Evolutionary conservation across 2,329 filamentous ascomycete species (phyloP).

Genomic region (Aspergillus pseudoviridinutans): DNA sequence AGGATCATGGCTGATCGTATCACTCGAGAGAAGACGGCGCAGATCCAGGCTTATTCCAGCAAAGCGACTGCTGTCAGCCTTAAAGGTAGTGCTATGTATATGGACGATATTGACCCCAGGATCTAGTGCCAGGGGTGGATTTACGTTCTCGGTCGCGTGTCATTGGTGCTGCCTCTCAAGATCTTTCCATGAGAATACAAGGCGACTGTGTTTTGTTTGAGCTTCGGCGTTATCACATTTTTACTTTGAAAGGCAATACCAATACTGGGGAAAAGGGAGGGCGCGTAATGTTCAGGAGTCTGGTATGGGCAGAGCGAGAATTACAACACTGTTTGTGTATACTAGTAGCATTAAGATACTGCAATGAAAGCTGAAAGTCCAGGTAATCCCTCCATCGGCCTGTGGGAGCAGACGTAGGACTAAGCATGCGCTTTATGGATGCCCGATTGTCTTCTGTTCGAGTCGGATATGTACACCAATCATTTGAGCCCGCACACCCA

Average conservation of each 20-base stretch:
- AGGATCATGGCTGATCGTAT: conserved; percentile 17
- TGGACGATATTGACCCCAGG: conserved; percentile 23
- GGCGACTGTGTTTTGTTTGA: neutral
- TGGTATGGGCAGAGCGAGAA: neutral
- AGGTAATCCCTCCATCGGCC: neutral
- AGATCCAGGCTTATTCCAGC: conserved; percentile 25
- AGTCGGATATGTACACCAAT: neutral
- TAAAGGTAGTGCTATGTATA: conserved; percentile 30
- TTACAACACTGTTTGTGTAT: neutral
- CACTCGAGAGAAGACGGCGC: conserved; percentile 16
- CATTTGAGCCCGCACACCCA: neutral
- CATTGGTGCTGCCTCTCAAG: neutral
- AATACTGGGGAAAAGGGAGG: neutral
- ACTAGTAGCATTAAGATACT: neutral
- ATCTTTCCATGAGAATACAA: neutral
- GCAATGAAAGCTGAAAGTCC: neutral
- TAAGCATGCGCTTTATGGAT: neutral
- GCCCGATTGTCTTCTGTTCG: neutral
- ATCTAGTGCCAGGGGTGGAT: neutral
- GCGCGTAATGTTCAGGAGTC: neutral
- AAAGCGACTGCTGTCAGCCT: conserved; percentile 24
- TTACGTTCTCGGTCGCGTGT: neutral
- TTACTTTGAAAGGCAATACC: neutral
- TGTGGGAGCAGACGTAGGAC: neutral
- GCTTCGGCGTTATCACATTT: neutral